A percentile compares a stretch with the other conserved stretches of the same genome.
phyloP scores from a whole-genome alignment of 1,284 basidiomycete species.

The Ceratobasidium sp. region DNA sequence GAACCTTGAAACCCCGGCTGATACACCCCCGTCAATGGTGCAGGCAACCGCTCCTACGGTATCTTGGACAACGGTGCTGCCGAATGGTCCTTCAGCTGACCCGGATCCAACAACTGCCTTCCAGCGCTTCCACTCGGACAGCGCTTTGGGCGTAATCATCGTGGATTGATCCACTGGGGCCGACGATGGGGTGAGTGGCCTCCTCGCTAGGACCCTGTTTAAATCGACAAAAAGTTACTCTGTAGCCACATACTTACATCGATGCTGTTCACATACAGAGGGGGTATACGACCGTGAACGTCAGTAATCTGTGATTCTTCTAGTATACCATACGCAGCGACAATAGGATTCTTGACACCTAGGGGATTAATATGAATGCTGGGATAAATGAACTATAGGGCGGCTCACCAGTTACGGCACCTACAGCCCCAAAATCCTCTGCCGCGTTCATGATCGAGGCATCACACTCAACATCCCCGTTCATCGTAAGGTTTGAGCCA shows the following conservation, averaged over 20 bases:
- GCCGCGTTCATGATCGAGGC: constrained; percentile 75
- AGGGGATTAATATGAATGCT: neutral
- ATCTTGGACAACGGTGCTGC: constrained; percentile 67
- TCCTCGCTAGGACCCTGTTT: constrained; percentile 64
- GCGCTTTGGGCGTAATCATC: constrained; percentile 66
- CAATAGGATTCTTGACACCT: constrained; percentile 78
- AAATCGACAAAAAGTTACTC: constrained; percentile 61
- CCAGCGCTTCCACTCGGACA: constrained; percentile 73
- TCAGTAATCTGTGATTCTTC: constrained; percentile 66
- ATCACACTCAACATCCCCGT: constrained; percentile 80
- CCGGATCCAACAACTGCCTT: constrained; percentile 58
- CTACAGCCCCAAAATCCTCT: constrained; percentile 74
- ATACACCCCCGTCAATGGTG: constrained; percentile 62
- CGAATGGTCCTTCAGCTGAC: constrained; percentile 38
- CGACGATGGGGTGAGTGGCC: constrained; percentile 52
- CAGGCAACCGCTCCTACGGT: constrained; percentile 80
- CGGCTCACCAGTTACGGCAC: constrained; percentile 71
- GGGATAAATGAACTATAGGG: neutral
- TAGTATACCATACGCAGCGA: constrained; percentile 68
- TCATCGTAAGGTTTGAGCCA: constrained; percentile 79
- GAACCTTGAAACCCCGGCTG: constrained; percentile 82
- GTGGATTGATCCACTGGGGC: constrained; percentile 59
- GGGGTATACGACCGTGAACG: constrained; percentile 73
- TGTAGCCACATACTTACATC: constrained; percentile 54
- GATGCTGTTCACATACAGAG: constrained; percentile 63